Evolutionary conservation across 139 green algal species (phyloP).

Genomic region (Limnomonas spitsbergensis): DNA sequence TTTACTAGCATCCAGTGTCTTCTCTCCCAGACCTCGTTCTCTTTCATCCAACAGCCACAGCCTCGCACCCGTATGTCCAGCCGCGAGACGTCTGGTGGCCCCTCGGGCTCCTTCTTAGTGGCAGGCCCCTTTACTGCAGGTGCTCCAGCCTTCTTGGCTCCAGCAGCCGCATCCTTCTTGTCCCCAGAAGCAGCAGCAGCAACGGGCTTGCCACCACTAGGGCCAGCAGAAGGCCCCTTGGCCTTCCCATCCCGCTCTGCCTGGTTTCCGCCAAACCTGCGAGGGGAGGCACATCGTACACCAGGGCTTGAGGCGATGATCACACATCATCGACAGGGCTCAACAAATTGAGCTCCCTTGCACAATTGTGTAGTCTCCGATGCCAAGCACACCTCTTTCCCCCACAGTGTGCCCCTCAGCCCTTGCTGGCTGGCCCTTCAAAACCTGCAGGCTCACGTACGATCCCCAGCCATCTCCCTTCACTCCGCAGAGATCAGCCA

Average conservation of each 20-base stretch:
- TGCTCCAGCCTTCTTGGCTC: constrained; percentile 3
- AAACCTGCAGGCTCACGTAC: too few relatives aligned
- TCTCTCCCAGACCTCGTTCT: too few relatives aligned
- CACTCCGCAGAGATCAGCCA: too few relatives aligned
- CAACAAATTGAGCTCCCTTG: too few relatives aligned
- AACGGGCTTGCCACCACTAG: neutral
- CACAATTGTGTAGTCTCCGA: too few relatives aligned
- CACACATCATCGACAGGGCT: too few relatives aligned
- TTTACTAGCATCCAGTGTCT: too few relatives aligned
- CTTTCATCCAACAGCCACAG: too few relatives aligned
- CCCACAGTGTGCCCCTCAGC: too few relatives aligned
- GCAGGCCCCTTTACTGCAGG: neutral
- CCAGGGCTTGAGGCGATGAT: neutral
- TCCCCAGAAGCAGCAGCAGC: constrained; percentile 8
- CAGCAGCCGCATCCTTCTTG: neutral
- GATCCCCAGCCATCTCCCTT: too few relatives aligned
- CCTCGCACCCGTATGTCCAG: constrained; percentile 15
- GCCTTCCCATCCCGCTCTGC: constrained; percentile 13
- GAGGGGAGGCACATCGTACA: neutral
- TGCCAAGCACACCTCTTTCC: too few relatives aligned
- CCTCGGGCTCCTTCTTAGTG: constrained; percentile 10
- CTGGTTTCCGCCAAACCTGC: constrained; percentile 17
- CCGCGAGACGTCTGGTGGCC: constrained; percentile 7
- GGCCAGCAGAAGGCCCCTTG: neutral
- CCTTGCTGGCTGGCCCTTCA: too few relatives aligned